Conservation (phyloP, 1,284 basidiomycete species). For the Rhodotorula sp. region DNA sequence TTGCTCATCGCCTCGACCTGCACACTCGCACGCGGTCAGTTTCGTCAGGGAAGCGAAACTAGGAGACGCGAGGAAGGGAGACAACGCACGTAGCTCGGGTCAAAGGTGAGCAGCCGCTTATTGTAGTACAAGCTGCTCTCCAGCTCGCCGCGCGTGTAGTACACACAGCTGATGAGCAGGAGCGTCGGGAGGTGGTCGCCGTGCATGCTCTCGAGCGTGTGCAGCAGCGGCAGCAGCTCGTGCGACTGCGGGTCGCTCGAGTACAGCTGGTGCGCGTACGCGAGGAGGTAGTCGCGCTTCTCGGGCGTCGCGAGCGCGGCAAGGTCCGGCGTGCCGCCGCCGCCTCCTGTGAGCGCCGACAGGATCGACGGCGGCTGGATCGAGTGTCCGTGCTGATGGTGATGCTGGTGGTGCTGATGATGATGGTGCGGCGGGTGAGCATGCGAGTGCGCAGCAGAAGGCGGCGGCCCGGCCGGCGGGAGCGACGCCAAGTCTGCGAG, state of each 20-base stretch:
- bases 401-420: too few relatives aligned
- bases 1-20: constrained; percentile 59
- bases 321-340: constrained; percentile 12
- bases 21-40: neutral
- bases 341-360: neutral
- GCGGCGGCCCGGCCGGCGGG: neutral
- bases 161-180: constrained; percentile 52
- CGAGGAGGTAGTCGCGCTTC: constrained; percentile 40
- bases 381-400: too few relatives aligned
- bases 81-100: constrained; percentile 53
- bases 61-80: neutral
- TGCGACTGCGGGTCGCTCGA: constrained; percentile 16
- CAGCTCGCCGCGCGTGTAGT: constrained; percentile 49
- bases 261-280: constrained; percentile 41
- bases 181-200: constrained; percentile 51
- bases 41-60: neutral
- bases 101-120: constrained; percentile 48
- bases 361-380: neutral
- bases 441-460: neutral
- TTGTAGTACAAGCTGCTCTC: constrained; percentile 49
- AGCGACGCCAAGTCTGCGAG: neutral
- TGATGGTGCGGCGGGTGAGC: neutral
- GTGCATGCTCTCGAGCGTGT: constrained; percentile 48
- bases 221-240: constrained; percentile 49
- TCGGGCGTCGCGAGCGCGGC: constrained; percentile 21